Conservation (phyloP, 305 asterid species). For the Withania somnifera region DNA sequence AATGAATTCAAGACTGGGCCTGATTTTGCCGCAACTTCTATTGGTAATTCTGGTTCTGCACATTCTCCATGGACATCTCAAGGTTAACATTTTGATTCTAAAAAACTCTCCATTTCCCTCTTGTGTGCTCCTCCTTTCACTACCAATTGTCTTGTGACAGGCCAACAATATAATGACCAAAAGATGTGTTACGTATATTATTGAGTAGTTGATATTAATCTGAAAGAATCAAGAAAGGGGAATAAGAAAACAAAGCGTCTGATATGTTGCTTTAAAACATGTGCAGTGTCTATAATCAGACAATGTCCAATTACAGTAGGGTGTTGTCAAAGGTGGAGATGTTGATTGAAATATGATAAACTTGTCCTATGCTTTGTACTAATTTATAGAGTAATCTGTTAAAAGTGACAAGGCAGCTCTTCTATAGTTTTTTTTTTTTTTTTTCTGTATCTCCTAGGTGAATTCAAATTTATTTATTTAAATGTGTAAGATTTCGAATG, state of each 20-base stretch:
- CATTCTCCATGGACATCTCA: constrained; percentile 29
- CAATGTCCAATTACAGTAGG: neutral
- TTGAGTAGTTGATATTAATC: neutral
- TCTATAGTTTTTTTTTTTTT: neutral
- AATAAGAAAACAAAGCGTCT: too few relatives aligned
- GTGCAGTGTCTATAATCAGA: constrained; percentile 6
- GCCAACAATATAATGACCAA: neutral
- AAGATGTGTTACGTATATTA: neutral
- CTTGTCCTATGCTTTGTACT: constrained; percentile 6
- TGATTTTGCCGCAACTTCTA: constrained; percentile 29
- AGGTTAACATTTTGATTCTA: constrained; percentile 10
- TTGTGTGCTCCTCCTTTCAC: neutral
- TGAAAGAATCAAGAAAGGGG: neutral
- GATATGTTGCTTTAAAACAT: neutral
- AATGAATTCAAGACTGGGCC: constrained; percentile 35
- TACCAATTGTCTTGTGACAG: neutral
- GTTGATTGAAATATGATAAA: constrained; percentile 8
- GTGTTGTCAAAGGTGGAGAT: neutral
- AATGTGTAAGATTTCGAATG: neutral
- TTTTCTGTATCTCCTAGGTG: neutral
- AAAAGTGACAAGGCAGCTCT: neutral
- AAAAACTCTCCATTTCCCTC: neutral
- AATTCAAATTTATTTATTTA: neutral
- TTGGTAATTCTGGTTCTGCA: constrained; percentile 17
- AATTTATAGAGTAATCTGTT: neutral